phyloP scores from a whole-genome alignment of 495 filamentous ascomycete genomes.

The Daldinia vernicosa region DNA sequence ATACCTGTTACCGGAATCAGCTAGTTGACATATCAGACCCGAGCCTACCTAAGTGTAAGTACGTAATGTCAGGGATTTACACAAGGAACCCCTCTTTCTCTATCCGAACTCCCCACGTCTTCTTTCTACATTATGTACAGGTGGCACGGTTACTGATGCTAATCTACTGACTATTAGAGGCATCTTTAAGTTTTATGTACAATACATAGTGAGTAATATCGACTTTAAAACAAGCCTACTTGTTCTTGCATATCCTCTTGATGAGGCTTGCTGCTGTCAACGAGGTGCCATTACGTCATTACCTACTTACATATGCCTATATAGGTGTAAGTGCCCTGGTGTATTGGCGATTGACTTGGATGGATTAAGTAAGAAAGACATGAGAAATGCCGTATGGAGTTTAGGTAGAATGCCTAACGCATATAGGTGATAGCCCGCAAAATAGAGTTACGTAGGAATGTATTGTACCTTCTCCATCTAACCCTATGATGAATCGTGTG shows the following conservation, averaged over 20 bases:
- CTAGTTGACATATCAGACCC: background rate
- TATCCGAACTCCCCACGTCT: constrained; percentile 21
- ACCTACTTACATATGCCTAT: background rate
- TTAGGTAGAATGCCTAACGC: constrained; percentile 1
- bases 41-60: constrained; percentile 23
- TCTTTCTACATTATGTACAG: constrained; percentile 16
- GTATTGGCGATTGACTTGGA: background rate
- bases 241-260: background rate
- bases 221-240: background rate
- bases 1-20: background rate
- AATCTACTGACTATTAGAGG: background rate
- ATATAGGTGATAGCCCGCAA: background rate
- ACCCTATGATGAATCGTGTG: background rate
- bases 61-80: constrained; percentile 36
- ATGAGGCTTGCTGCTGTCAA: constrained; percentile 2
- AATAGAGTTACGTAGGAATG: constrained; percentile 8
- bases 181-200: background rate
- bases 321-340: background rate
- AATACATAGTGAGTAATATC: background rate
- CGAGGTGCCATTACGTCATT: constrained; percentile 17
- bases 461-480: constrained; percentile 13
- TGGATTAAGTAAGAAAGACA: constrained; percentile 5
- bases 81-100: constrained; percentile 38
- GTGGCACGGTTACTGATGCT: background rate
- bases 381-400: background rate